These are phyloP conservation scores for Synchytrium microbalum DNA, from an alignment of 371 early-diverging fungal genomes.

Conservation along the genomic window DNA sequence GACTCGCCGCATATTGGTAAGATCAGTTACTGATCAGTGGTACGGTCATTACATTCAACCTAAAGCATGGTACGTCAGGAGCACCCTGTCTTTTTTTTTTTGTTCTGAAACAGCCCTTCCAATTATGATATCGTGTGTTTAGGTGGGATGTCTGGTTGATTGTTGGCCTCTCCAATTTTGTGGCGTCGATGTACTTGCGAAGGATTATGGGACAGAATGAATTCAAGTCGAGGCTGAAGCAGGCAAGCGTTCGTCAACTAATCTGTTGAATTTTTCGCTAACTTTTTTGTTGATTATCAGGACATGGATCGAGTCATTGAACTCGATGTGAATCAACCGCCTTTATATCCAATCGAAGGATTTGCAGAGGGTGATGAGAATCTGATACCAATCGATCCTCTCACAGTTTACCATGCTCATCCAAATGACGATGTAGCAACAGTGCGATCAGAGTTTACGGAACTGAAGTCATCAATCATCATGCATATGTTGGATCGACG, in stretches of 20 bases:
- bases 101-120: neutral
- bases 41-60: constrained; percentile 81
- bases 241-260: constrained; percentile 32
- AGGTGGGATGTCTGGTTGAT: constrained; percentile 81
- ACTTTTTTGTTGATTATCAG: constrained; percentile 22
- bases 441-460: constrained; percentile 56
- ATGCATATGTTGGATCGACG: constrained; percentile 88
- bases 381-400: constrained; percentile 12
- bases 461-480: constrained; percentile 78
- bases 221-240: constrained; percentile 69
- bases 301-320: constrained; percentile 76
- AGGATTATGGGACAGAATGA: constrained; percentile 83
- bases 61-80: constrained; percentile 53
- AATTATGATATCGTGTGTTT: neutral
- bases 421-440: constrained; percentile 50
- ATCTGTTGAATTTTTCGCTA: neutral
- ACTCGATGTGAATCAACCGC: constrained; percentile 77
- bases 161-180: constrained; percentile 66
- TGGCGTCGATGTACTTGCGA: constrained; percentile 63
- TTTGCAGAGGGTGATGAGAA: neutral
- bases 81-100: neutral
- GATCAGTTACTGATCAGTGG: constrained; percentile 82
- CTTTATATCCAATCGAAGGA: constrained; percentile 52
- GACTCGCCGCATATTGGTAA: constrained; percentile 58
- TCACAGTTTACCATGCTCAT: constrained; percentile 39